A percentile compares a stretch with the other conserved stretches of the same genome.
phyloP scores from a whole-genome alignment of 2,329 filamentous ascomycete species.

The Fusarium floridanum region DNA sequence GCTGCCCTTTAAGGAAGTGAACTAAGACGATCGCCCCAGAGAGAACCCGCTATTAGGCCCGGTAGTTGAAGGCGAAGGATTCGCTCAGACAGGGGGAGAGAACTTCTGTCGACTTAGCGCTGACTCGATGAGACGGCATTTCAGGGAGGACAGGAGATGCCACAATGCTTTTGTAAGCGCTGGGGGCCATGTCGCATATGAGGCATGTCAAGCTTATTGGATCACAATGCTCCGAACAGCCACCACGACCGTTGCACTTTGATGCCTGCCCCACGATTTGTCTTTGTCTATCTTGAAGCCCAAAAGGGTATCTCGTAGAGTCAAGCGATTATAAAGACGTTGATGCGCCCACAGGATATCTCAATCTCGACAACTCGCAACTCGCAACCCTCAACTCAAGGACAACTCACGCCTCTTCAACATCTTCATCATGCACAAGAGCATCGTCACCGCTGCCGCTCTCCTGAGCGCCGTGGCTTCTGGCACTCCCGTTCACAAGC shows the following conservation, averaged over 20 bases:
- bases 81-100: neutral
- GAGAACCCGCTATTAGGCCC: neutral
- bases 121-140: neutral
- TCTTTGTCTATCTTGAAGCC: neutral
- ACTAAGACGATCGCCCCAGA: neutral
- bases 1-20: conserved; percentile 1
- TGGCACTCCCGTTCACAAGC: conserved; percentile 28
- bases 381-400: neutral
- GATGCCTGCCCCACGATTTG: neutral
- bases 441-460: conserved; percentile 23
- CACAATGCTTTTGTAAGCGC: neutral
- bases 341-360: neutral
- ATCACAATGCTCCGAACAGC: neutral
- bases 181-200: neutral
- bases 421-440: conserved; percentile 30
- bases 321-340: neutral
- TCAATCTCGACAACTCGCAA: neutral
- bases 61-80: conserved; percentile 10
- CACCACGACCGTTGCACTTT: conserved; percentile 1
- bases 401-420: neutral
- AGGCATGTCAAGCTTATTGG: neutral
- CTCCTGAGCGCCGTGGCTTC: conserved; percentile 37
- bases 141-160: neutral
- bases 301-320: neutral
- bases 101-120: neutral